Evolutionary conservation across 1,284 basidiomycete genomes (phyloP).

Genomic region (Cronartium ribicola): DNA sequence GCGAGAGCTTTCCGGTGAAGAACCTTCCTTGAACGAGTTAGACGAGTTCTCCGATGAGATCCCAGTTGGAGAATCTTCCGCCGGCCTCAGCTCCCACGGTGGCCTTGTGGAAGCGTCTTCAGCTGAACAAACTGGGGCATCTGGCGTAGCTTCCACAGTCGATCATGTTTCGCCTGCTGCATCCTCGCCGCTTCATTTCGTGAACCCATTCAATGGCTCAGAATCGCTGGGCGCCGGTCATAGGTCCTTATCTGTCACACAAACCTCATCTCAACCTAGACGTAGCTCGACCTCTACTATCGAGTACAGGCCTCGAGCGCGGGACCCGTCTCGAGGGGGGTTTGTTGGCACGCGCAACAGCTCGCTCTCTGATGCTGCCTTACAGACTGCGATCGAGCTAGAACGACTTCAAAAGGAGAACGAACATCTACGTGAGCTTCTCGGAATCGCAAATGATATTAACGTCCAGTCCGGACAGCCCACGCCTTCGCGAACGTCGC

Average conservation of each 20-base stretch:
- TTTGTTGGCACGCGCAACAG: slow-evolving; percentile 33
- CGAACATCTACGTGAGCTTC: slow-evolving; percentile 64
- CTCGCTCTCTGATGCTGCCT: slow-evolving; percentile 65
- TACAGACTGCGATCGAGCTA: slow-evolving; percentile 78
- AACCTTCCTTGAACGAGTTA: slow-evolving; percentile 55
- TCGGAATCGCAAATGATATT: slow-evolving; percentile 59
- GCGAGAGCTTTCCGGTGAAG: slow-evolving; percentile 33
- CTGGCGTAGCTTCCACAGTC: slow-evolving; percentile 12
- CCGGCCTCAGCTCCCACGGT: not conserved
- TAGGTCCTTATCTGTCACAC: not conserved
- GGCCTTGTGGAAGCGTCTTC: not conserved
- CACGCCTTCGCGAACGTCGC: too few relatives aligned
- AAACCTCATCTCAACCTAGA: not conserved
- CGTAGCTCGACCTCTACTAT: slow-evolving; percentile 20
- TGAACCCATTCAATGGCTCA: slow-evolving; percentile 19
- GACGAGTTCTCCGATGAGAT: slow-evolving; percentile 15
- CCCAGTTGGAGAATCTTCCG: not conserved
- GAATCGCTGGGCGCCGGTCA: slow-evolving; percentile 43
- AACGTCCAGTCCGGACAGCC: not conserved
- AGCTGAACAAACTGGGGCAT: slow-evolving; percentile 10
- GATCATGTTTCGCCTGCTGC: not conserved
- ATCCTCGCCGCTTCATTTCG: not conserved
- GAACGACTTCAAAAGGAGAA: slow-evolving; percentile 74
- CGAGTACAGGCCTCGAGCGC: slow-evolving; percentile 30
- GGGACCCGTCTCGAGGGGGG: slow-evolving; percentile 29